Conservation (phyloP, 1,139 yeast genomes). For the Arxiozyma heterogenica region DNA sequence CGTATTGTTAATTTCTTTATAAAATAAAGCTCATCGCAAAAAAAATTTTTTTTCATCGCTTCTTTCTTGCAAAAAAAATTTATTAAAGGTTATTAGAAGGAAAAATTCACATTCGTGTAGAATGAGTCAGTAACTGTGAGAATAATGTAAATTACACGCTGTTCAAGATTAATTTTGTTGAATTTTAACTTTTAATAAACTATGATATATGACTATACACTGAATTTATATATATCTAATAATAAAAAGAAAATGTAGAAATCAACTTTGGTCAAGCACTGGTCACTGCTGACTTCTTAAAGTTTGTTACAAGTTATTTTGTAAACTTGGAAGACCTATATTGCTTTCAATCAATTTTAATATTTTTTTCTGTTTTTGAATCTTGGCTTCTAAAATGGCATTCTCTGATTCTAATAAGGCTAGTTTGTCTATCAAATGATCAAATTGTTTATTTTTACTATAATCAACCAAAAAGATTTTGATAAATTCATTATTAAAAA, state of each 20-base stretch:
- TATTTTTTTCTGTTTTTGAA: not conserved
- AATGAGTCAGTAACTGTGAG: not conserved
- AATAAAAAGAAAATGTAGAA: no score
- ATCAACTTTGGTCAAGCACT: not conserved
- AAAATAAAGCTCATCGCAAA: conserved; percentile 10
- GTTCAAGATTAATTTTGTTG: no score
- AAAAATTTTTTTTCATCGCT: conserved; percentile 1
- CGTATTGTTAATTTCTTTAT: not conserved
- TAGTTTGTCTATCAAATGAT: not conserved
- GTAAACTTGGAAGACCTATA: not conserved
- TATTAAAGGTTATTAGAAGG: not conserved
- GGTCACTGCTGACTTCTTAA: not conserved
- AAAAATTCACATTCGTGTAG: conserved; percentile 10
- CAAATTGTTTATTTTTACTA: not conserved
- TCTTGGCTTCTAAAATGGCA: no score
- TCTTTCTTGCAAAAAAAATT: not conserved
- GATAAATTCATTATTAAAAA: not conserved
- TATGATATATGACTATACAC: no score
- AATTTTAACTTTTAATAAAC: not conserved
- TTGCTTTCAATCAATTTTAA: not conserved
- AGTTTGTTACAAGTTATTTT: not conserved
- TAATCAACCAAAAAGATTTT: not conserved
- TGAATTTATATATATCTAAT: no score
- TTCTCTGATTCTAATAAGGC: no score
- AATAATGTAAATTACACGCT: not conserved